phyloP scores from a whole-genome alignment of 1,284 basidiomycete species.

The Puccinia triticina region DNA sequence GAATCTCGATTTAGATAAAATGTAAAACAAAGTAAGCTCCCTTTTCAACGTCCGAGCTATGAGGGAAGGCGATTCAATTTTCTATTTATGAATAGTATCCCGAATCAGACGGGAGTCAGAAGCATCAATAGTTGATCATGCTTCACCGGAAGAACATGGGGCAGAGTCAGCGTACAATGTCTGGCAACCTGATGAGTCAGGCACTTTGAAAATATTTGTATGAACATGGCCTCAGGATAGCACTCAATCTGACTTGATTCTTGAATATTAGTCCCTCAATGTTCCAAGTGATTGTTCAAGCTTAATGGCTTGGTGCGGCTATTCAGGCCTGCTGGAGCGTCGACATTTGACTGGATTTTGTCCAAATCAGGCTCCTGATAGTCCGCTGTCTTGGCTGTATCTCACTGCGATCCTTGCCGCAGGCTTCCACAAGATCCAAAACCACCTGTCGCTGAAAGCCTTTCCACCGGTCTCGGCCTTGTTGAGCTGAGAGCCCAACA shows the following conservation, averaged over 20 bases:
- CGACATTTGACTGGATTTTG: too few relatives aligned
- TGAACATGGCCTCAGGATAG: not conserved
- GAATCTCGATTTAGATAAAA: slow-evolving; percentile 27
- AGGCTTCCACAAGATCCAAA: too few relatives aligned
- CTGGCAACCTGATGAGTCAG: slow-evolving; percentile 19
- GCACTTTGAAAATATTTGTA: not conserved
- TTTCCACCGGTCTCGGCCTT: too few relatives aligned
- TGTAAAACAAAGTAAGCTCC: slow-evolving; percentile 24
- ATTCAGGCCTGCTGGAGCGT: too few relatives aligned
- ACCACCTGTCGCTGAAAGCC: too few relatives aligned
- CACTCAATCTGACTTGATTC: not conserved
- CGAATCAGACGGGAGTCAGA: slow-evolving; percentile 18
- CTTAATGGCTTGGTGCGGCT: too few relatives aligned
- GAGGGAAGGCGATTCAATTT: not conserved
- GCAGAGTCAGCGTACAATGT: slow-evolving; percentile 25
- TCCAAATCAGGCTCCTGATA: too few relatives aligned
- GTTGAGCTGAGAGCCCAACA: too few relatives aligned
- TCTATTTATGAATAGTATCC: slow-evolving; percentile 18
- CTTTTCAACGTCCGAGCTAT: not conserved
- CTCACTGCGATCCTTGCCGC: too few relatives aligned
- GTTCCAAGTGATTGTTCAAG: too few relatives aligned
- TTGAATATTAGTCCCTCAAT: too few relatives aligned
- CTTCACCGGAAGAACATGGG: slow-evolving; percentile 1
- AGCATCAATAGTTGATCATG: slow-evolving; percentile 18
- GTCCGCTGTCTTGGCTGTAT: too few relatives aligned